Evolutionary conservation across 352 stramenopile species (phyloP), one percentile per base, ranked within the genome.

Genomic region (Phytophthora sp.): DNA sequence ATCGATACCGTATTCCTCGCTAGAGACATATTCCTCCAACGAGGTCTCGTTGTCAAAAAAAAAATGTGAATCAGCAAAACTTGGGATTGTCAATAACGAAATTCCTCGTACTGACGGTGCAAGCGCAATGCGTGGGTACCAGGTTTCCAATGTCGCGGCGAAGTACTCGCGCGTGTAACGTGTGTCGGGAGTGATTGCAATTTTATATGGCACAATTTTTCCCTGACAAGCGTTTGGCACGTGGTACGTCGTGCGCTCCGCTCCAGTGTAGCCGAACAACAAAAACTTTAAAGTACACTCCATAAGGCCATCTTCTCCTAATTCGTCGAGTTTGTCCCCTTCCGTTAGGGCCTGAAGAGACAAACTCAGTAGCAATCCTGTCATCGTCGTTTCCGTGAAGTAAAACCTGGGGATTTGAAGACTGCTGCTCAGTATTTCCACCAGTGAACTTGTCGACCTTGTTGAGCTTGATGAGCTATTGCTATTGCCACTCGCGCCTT

Each of bases 151-250:
- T 1, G 71, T 52, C 11, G 56, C 33, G 0, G 71, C 57, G 31
- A 94, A 77, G 50, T 94, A 94, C 20, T 79, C 33, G 8, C 85
- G 80, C n/a, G 85, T 92, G 57, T 84, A 94, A 2, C 66, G 20
- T 1, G 69, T 90, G 63, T 94, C 83, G 0, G 85, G 85, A 2
- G 83, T 77, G 49, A 94, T 88, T 4, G 80, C 81, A 39, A 94
- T 74, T 47, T 90, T 91, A 73, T 89, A 91, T 13, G 83, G 83
- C 6, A 90, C 66, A 53, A 94, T 60, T 41, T 79, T 84, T 18
- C 66, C 75, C 27, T 66, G 57, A 47, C 85, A 94, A 7, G 74
- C 73, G 11, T 36, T 33, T 0, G 85, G 85, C 0, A 88, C 55
- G 27, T 73, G 60, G 57, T 88, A 87, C 9, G 61, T 63, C 12